These are phyloP conservation scores for Heterobasidion irregulare DNA, from an alignment of 1,284 basidiomycete genomes.

Conservation along the genomic window DNA sequence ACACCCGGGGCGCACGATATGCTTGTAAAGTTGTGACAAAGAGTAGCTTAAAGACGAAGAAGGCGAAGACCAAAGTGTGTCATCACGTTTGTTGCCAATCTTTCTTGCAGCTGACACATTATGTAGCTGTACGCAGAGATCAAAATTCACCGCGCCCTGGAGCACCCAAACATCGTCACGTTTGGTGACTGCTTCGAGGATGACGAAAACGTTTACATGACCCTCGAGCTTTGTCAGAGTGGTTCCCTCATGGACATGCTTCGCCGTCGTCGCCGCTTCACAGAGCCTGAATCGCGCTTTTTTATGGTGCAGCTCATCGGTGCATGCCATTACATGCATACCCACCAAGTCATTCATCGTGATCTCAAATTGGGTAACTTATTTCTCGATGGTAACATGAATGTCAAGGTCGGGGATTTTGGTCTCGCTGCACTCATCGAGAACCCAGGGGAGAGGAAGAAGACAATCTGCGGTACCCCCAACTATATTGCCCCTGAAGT, in stretches of 20 bases:
- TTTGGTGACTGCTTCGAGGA: conserved; percentile 98
- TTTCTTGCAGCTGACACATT: neutral
- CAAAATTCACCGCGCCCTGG: conserved; percentile 90
- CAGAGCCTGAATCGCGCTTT: conserved; percentile 89
- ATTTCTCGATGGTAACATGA: conserved; percentile 89
- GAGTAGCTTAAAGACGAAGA: conserved; percentile 78
- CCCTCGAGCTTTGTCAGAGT: conserved; percentile 85
- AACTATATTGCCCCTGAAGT: conserved; percentile 99
- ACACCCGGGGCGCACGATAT: conserved; percentile 49
- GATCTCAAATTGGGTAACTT: conserved; percentile 96
- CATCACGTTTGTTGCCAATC: no score
- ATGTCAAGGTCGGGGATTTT: conserved; percentile 96
- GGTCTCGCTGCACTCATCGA: conserved; percentile 96
- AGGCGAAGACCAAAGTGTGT: conserved; percentile 84
- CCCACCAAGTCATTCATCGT: conserved; percentile 91
- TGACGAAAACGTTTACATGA: conserved; percentile 94
- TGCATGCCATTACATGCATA: conserved; percentile 96
- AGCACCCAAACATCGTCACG: conserved; percentile 88
- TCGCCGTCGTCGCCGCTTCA: conserved; percentile 80
- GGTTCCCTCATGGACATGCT: conserved; percentile 92
- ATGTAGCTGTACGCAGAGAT: conserved; percentile 92
- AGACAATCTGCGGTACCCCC: conserved; percentile 97
- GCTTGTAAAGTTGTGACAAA: conserved; percentile 91
- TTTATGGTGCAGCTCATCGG: conserved; percentile 94
- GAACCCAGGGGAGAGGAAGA: conserved; percentile 93